Evolutionary conservation across 352 stramenopile species (phyloP).

Genomic region (Phytophthora fragariaefolia): DNA sequence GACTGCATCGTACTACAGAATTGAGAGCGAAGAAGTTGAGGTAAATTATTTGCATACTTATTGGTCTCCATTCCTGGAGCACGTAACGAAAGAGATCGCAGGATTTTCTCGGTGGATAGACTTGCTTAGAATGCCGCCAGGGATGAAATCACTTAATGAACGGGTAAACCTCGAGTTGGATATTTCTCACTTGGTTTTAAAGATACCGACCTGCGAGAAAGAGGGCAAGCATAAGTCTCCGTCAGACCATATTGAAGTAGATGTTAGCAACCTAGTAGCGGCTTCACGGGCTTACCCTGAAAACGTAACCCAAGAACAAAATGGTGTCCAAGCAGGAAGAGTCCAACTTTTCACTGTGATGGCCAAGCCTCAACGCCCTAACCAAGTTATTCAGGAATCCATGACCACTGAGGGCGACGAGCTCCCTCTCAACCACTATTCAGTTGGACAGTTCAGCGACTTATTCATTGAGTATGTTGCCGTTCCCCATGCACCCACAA

Average conservation of each 20-base stretch:
- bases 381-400: slow-evolving; percentile 10
- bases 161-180: slow-evolving; percentile 68
- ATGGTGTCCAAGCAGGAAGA: slow-evolving; percentile 45
- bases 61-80: slow-evolving; percentile 50
- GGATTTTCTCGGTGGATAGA: slow-evolving; percentile 73
- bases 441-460: slow-evolving; percentile 26
- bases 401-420: neutral
- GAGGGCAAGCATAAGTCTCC: slow-evolving; percentile 45
- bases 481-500: slow-evolving; percentile 40
- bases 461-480: slow-evolving; percentile 60
- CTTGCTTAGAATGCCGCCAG: slow-evolving; percentile 50
- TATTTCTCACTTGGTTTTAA: slow-evolving; percentile 44
- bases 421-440: slow-evolving; percentile 6
- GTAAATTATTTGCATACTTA: slow-evolving; percentile 71
- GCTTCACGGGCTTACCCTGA: slow-evolving; percentile 52
- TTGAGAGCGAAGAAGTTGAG: slow-evolving; percentile 49
- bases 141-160: slow-evolving; percentile 37
- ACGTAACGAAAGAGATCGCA: slow-evolving; percentile 66
- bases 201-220: slow-evolving; percentile 55
- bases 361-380: slow-evolving; percentile 14
- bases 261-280: slow-evolving; percentile 49
- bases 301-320: slow-evolving; percentile 54
- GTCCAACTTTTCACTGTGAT: slow-evolving; percentile 52
- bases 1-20: slow-evolving; percentile 50
- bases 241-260: slow-evolving; percentile 64